phyloP scores from a whole-genome alignment of 495 filamentous ascomycete genomes.

The Podospora fimiseda region DNA sequence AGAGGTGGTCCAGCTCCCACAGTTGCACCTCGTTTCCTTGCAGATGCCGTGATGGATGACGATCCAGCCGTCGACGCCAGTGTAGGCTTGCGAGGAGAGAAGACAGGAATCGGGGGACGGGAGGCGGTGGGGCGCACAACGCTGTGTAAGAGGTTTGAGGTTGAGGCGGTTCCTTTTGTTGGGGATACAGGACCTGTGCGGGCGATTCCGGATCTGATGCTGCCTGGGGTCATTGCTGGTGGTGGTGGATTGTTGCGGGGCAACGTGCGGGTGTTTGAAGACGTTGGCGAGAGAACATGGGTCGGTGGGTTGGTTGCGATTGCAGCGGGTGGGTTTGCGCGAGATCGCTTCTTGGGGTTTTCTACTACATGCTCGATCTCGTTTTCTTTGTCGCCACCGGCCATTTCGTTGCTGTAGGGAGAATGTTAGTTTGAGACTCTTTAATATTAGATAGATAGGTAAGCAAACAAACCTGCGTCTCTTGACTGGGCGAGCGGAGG shows the following conservation, averaged over 20 bases:
- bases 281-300: conserved; percentile 74
- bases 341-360: conserved; percentile 35
- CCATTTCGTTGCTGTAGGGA: conserved; percentile 60
- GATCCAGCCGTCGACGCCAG: conserved; percentile 3
- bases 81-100: conserved; percentile 23
- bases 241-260: conserved; percentile 31
- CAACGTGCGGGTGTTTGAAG: conserved; percentile 68
- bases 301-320: conserved; percentile 16
- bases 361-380: conserved; percentile 45
- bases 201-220: conserved; percentile 22
- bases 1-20: conserved; percentile 16
- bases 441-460: conserved; percentile 12
- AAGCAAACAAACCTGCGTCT: conserved; percentile 52
- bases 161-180: conserved; percentile 31
- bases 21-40: conserved; percentile 29
- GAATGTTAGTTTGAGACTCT: conserved; percentile 27
- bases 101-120: conserved; percentile 30
- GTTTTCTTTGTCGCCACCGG: conserved; percentile 75
- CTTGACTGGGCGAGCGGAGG: conserved; percentile 42
- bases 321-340: conserved; percentile 22
- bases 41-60: conserved; percentile 10
- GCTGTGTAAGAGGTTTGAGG: conserved; percentile 45
- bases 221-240: conserved; percentile 8
- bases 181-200: conserved; percentile 33
- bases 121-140: conserved; percentile 47